Conservation (phyloP, 352 stramenopile species). For the Phytophthora sp. region DNA sequence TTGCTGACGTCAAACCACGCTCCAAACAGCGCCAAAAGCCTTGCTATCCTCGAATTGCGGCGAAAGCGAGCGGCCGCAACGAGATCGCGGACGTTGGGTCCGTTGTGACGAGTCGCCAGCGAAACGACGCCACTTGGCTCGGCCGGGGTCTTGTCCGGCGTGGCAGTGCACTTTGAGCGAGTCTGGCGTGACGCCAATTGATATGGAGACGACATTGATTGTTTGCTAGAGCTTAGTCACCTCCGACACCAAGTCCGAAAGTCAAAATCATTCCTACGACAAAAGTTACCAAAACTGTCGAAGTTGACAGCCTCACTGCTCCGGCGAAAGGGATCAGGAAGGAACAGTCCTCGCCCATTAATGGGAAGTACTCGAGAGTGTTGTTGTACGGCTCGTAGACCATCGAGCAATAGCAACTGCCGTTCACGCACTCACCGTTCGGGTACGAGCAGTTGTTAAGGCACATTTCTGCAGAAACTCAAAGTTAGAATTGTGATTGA, state of each 20-base stretch:
- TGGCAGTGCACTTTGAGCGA: background rate
- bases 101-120: slow-evolving; percentile 36
- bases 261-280: slow-evolving; percentile 18
- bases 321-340: slow-evolving; percentile 75
- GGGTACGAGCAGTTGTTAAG: slow-evolving; percentile 98
- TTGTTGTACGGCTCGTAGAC: slow-evolving; percentile 96
- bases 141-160: background rate
- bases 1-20: background rate
- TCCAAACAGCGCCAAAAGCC: background rate
- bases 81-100: slow-evolving; percentile 28
- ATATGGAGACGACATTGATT: background rate
- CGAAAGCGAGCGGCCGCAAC: slow-evolving; percentile 17
- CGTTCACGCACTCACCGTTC: slow-evolving; percentile 93
- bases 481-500: background rate
- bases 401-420: slow-evolving; percentile 92
- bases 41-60: slow-evolving; percentile 16
- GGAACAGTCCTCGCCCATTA: slow-evolving; percentile 87
- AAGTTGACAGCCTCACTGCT: slow-evolving; percentile 17
- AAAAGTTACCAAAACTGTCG: slow-evolving; percentile 1
- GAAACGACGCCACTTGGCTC: slow-evolving; percentile 29
- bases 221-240: slow-evolving; percentile 7
- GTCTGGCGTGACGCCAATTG: too few species aligned
- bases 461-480: slow-evolving; percentile 73
- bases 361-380: slow-evolving; percentile 75
- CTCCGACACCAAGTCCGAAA: slow-evolving; percentile 16